Percentiles rank a stretch among this genome's conserved stretches.
phyloP scores from a whole-genome alignment of 192 early-diverging fungal genomes.

The Backusella tuberculispora region DNA sequence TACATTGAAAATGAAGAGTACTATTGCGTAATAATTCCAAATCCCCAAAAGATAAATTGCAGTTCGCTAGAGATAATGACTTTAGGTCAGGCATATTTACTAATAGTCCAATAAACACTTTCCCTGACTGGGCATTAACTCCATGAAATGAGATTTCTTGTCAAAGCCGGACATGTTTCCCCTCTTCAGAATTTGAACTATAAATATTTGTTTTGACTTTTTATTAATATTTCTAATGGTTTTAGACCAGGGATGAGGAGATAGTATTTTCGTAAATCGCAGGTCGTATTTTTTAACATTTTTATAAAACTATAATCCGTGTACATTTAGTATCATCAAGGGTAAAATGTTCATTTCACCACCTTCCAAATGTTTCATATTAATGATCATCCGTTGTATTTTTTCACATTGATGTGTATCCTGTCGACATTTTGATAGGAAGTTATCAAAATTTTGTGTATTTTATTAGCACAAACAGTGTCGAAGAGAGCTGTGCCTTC shows the following conservation, averaged over 20 bases:
- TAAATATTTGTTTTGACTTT: neutral
- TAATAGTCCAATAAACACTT: neutral
- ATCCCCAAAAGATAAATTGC: neutral
- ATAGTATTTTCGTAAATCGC: neutral
- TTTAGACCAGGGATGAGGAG: neutral
- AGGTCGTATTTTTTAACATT: neutral
- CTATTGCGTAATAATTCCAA: neutral
- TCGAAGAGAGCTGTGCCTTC: neutral
- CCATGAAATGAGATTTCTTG: neutral
- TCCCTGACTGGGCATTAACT: neutral
- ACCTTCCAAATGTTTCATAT: neutral
- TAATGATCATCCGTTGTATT: neutral
- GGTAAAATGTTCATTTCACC: neutral
- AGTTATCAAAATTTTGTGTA: neutral
- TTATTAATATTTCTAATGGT: neutral
- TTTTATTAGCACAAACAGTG: neutral
- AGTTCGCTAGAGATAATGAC: neutral
- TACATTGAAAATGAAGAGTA: neutral
- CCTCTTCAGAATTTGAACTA: neutral
- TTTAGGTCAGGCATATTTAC: neutral
- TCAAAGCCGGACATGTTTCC: neutral
- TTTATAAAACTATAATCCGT: neutral
- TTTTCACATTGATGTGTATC: neutral
- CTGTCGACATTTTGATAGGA: neutral
- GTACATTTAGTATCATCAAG: neutral